A percentile compares a stretch with the other conserved stretches of the same genome.
phyloP scores from a whole-genome alignment of 2,329 filamentous ascomycete genomes.

The Alternaria brassicicola region DNA sequence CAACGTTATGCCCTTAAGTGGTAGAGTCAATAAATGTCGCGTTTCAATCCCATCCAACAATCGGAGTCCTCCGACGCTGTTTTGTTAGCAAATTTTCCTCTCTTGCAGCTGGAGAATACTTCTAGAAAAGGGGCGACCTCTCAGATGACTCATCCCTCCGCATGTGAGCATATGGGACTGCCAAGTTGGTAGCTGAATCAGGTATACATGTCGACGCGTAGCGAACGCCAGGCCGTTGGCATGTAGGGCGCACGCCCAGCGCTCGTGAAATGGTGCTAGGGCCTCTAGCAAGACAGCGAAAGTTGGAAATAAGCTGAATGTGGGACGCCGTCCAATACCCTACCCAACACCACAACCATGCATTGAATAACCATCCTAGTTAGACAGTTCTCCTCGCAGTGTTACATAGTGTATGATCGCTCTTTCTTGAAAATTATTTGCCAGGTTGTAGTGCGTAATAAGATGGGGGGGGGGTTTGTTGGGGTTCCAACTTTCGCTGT shows the following conservation, averaged over 20 bases:
- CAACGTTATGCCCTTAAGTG: conserved; percentile 29
- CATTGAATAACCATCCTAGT: too few relatives aligned
- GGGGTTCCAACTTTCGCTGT: too few relatives aligned
- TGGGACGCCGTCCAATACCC: too few relatives aligned
- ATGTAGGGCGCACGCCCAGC: conserved; percentile 21
- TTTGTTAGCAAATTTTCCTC: conserved; percentile 15
- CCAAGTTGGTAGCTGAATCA: not conserved
- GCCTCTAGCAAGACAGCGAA: too few relatives aligned
- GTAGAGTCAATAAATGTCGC: conserved; percentile 24
- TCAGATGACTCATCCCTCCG: not conserved
- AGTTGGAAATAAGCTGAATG: too few relatives aligned
- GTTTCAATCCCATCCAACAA: conserved; percentile 12
- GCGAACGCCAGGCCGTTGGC: not conserved
- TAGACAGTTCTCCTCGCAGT: too few relatives aligned
- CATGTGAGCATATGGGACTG: not conserved
- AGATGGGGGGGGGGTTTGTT: too few relatives aligned
- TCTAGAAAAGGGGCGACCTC: not conserved
- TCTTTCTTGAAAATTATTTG: too few relatives aligned
- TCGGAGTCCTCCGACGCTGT: conserved; percentile 21
- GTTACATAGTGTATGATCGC: too few relatives aligned
- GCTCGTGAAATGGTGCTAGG: conserved; percentile 22
- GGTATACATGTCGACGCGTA: conserved; percentile 7
- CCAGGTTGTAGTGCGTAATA: too few relatives aligned
- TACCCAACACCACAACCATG: too few relatives aligned
- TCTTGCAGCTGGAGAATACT: not conserved